Evolutionary conservation across 805 yeast genomes (phyloP), one percentile per base, ranked within the genome.

Genomic region (Citeromyces nyonsensis): DNA sequence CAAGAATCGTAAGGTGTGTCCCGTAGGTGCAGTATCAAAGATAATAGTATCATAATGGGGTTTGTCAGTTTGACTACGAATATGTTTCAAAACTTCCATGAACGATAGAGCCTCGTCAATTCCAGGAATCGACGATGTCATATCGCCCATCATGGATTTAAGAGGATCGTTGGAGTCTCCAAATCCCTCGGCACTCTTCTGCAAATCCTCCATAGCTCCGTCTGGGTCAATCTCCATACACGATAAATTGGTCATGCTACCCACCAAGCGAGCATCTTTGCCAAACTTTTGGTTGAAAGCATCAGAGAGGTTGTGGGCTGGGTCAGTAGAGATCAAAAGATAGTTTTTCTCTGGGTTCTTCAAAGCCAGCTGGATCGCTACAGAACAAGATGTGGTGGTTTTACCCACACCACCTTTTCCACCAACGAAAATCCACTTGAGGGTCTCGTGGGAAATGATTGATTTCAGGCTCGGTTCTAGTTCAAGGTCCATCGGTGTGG

Each of bases 331-430:
- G 45, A 91, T 91, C 44, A 91, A 63, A 39, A 91, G 63, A 44
- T 84, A 93, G 44, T 80, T 77, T 42, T 84, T 86, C 11, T 54
- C 41, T 25, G 94, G 93, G 49, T 93, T 78, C 36, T 68, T 63
- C 38, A 80, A 56, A 11, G 98, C 96, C 52, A 91, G 69, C 57
- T 91, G 97, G 40, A 86, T 78, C 14, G 99, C 94, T 43, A 91
- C 68, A 15, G 96, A 85, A 30, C 95, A 86, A 1, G 97, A 88
- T 3, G 96, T 82, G 15, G 98, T 91, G 40, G 99, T 91, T 54
- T 91, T 91, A 47, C 99, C 99, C 20, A 91, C 99, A 57, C 99
- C 99, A 54, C 99, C 99, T 63, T 91, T 91, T 44, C 99, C 99
- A 42, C 99, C 99, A 29, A 88, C 97, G 48, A 91, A 91, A 40